Evolutionary conservation across 371 early-diverging fungal genomes (phyloP).

Genomic region (Smittium culicis): DNA sequence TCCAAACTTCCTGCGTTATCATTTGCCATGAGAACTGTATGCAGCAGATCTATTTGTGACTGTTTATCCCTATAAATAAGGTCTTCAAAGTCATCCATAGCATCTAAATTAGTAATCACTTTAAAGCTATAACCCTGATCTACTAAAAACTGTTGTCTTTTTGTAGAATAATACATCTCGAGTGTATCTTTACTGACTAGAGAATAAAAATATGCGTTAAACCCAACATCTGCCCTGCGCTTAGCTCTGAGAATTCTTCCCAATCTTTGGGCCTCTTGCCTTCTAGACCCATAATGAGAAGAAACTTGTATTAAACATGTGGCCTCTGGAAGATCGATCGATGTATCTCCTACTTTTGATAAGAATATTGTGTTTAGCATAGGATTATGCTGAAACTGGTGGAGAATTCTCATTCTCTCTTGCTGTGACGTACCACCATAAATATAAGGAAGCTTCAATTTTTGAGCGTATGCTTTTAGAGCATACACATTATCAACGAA

Average conservation of each 20-base stretch:
- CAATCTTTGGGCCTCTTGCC: constrained; percentile 99
- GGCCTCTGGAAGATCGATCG: constrained; percentile 99
- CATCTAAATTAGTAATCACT: constrained; percentile 74
- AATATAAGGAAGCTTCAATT: constrained; percentile 85
- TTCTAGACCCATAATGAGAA: constrained; percentile 96
- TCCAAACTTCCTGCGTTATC: constrained; percentile 47
- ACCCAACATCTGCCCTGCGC: constrained; percentile 89
- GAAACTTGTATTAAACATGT: constrained; percentile 98
- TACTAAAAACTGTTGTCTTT: constrained; percentile 96
- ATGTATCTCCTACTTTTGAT: constrained; percentile 99
- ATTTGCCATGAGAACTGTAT: constrained; percentile 68
- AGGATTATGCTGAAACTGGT: constrained; percentile 93
- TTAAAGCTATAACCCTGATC: constrained; percentile 99
- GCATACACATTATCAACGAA: constrained; percentile 99
- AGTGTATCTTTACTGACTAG: constrained; percentile 97
- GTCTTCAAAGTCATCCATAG: constrained; percentile 52
- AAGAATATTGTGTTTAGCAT: constrained; percentile 92
- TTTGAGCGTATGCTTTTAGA: constrained; percentile 80
- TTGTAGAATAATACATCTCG: constrained; percentile 98
- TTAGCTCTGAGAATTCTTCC: constrained; percentile 98
- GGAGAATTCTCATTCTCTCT: constrained; percentile 91
- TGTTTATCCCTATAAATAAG: constrained; percentile 58
- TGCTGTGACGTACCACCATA: constrained; percentile 93
- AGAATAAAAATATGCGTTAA: constrained; percentile 97
- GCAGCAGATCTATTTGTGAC: constrained; percentile 80